phyloP scores from a whole-genome alignment of 192 early-diverging fungal species.

The Phlyctochytrium arcticum region DNA sequence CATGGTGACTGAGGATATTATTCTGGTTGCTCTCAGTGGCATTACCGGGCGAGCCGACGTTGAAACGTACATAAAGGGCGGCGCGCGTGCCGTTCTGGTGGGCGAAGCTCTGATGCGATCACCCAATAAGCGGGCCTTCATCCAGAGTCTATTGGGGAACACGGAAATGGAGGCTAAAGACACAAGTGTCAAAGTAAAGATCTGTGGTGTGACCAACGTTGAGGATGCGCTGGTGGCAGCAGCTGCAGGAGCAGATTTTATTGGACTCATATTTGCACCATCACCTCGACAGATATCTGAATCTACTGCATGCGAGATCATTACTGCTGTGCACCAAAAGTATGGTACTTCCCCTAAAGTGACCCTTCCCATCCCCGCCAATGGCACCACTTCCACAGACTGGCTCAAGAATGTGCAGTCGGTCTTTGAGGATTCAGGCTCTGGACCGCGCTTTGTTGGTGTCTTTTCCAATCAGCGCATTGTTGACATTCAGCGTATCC shows the following conservation, averaged over 20 bases:
- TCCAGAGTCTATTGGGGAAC: slow-evolving; percentile 60
- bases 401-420: neutral
- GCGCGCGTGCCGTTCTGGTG: slow-evolving; percentile 80
- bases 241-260: slow-evolving; percentile 76
- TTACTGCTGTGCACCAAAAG: slow-evolving; percentile 51
- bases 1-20: slow-evolving; percentile 67
- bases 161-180: neutral
- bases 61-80: slow-evolving; percentile 68
- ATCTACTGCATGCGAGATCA: slow-evolving; percentile 66
- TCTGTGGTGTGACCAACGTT: slow-evolving; percentile 83
- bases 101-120: slow-evolving; percentile 94
- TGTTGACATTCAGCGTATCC: slow-evolving; percentile 68
- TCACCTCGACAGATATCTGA: slow-evolving; percentile 73
- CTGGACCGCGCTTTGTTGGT: slow-evolving; percentile 79
- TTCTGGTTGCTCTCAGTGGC: slow-evolving; percentile 87
- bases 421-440: neutral
- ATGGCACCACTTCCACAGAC: neutral
- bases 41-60: slow-evolving; percentile 83
- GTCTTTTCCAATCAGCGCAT: slow-evolving; percentile 87
- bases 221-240: slow-evolving; percentile 78
- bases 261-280: slow-evolving; percentile 91
- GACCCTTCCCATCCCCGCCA: neutral
- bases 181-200: slow-evolving; percentile 61
- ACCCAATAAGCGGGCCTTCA: slow-evolving; percentile 68
- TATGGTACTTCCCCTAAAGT: neutral